Conservation (phyloP, 2,329 filamentous ascomycete genomes). For the Diaporthe sp. region DNA sequence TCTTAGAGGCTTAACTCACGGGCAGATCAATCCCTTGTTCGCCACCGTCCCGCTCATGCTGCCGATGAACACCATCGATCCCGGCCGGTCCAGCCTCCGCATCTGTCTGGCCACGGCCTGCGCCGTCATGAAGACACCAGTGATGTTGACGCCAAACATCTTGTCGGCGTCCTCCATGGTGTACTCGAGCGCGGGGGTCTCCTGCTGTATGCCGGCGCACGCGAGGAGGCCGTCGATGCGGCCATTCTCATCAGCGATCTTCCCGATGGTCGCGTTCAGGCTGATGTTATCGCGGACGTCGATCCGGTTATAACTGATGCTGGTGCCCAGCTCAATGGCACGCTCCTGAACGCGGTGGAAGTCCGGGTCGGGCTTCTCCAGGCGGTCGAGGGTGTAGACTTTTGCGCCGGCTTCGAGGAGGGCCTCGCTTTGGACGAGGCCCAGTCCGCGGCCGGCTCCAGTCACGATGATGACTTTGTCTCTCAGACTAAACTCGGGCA, state of each 20-base stretch:
- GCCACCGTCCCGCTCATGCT: slow-evolving; percentile 79
- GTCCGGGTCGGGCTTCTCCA: slow-evolving; percentile 67
- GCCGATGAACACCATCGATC: slow-evolving; percentile 77
- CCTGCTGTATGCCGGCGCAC: slow-evolving; percentile 82
- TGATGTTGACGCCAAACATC: slow-evolving; percentile 89
- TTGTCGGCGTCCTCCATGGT: slow-evolving; percentile 80
- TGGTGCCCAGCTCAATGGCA: slow-evolving; percentile 76
- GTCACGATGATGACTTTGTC: slow-evolving; percentile 83
- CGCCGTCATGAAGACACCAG: slow-evolving; percentile 87
- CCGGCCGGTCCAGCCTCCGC: slow-evolving; percentile 68
- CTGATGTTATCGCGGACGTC: slow-evolving; percentile 81
- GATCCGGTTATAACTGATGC: slow-evolving; percentile 81
- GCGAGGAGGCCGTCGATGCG: slow-evolving; percentile 84
- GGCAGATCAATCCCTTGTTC: slow-evolving; percentile 71
- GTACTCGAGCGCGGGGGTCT: slow-evolving; percentile 87
- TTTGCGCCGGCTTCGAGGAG: slow-evolving; percentile 84
- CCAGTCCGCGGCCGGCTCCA: slow-evolving; percentile 82
- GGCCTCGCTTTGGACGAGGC: slow-evolving; percentile 83
- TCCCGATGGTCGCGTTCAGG: slow-evolving; percentile 76
- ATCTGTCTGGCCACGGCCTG: slow-evolving; percentile 89
- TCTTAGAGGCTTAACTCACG: slow-evolving; percentile 62
- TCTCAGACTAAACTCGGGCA: slow-evolving; percentile 83
- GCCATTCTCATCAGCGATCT: slow-evolving; percentile 78
- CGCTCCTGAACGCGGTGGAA: slow-evolving; percentile 76
- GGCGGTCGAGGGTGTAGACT: slow-evolving; percentile 75